Percentiles rank a stretch among this genome's conserved stretches.
These are phyloP conservation scores for Xylariaceae sp. DNA, from an alignment of 2,329 filamentous ascomycete species.

Conservation along the genomic window DNA sequence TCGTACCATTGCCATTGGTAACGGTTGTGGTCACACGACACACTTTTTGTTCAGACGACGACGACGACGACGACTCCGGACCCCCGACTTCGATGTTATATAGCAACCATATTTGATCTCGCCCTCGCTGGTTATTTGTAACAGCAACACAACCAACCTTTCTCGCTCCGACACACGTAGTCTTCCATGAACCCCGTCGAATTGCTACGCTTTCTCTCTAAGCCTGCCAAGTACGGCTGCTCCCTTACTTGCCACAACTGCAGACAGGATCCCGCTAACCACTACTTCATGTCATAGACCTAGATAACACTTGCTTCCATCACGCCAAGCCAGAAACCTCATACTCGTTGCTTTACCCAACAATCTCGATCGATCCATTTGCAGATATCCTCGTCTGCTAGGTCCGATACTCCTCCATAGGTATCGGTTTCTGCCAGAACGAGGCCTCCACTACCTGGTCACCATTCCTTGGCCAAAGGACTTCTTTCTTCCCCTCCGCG, in stretches of 20 bases:
- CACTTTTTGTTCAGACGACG: too few species aligned
- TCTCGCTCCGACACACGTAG: conserved; percentile 35
- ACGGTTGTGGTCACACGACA: not conserved
- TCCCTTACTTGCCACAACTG: not conserved
- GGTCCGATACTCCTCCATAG: conserved; percentile 80
- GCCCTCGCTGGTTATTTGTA: conserved; percentile 6
- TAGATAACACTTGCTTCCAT: conserved; percentile 62
- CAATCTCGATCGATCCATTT: conserved; percentile 33
- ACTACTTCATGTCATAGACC: conserved; percentile 50
- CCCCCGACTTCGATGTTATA: conserved; percentile 5
- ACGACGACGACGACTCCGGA: not conserved
- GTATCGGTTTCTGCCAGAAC: conserved; percentile 84
- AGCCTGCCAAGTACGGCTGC: conserved; percentile 82
- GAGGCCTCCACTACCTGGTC: conserved; percentile 68
- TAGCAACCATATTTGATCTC: conserved; percentile 1
- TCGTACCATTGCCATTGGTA: not conserved
- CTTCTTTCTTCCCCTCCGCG: conserved; percentile 82
- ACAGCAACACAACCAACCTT: conserved; percentile 35
- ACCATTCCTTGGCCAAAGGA: conserved; percentile 88
- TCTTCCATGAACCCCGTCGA: conserved; percentile 91
- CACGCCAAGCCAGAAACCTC: conserved; percentile 23
- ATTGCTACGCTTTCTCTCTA: conserved; percentile 90
- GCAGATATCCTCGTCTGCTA: conserved; percentile 77
- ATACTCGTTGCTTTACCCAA: conserved; percentile 8
- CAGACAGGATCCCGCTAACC: conserved; percentile 4